Base-by-base conservation (phyloP, 1,284 basidiomycete species). In the Phylloporus sp. region DNA sequence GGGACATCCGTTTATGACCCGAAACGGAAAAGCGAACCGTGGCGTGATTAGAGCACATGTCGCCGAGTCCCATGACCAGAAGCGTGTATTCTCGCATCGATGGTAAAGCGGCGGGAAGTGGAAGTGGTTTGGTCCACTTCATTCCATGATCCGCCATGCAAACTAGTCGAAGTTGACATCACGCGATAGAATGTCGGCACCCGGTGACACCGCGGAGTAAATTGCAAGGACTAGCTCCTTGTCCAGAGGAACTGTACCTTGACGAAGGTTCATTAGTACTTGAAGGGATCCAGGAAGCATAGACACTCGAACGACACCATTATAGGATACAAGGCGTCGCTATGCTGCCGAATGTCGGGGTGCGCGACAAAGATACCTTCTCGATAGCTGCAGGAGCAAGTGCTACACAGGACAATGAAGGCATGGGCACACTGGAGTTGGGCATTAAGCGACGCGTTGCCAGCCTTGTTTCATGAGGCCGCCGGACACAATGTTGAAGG, bases 1-100 rank as follows among this genome's bases (percentile, higher is more conserved):
- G 17, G 68, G 75, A 60, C 6, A 55, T 37, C 42, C 24, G 70
- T 60, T 75, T 75, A 53, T 76, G 15, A 18, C 66, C 57, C 39
- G 26, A 72, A 72, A 64, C 56, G 63, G 72, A 2, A 67, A 63
- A 26, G 47, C 20, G 22, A 47, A 39, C 22, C 52, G 61, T 62
- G 64, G 49, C 63, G 63, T 54, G 1, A 56, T 47, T 54, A 28
- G 53, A 66, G 47, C 71, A 61, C 61, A 58, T 70, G 69, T 37
- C 18, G 47, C 32, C 24, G 53, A 20, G 50, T 62, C 67, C 60
- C 72, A 71, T 70, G 75, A 64, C 42, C 62, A 56, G 31, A 31
- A 31, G 28, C 26, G 28, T 12, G 17, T 2, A 28, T 69, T 64
- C 69, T 49, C 51, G 61, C 44, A 22, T 47, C 46, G 61, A 46